Evolutionary conservation across 106 monocot species (phyloP), one percentile per base, ranked within the genome.

Genomic region (Dioscorea zingiberensis): DNA sequence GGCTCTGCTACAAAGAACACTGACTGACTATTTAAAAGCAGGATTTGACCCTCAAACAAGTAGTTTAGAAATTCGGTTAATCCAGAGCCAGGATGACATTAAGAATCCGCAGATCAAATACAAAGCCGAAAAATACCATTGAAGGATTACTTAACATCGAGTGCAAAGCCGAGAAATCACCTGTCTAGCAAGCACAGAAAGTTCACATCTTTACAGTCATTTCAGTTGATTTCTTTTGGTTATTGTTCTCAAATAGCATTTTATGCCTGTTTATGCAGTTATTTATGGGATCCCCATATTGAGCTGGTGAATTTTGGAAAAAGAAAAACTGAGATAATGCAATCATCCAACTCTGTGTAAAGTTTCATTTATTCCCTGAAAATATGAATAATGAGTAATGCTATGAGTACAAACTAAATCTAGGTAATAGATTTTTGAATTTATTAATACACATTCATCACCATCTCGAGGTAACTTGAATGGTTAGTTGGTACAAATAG

Each of bases 1-100:
- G 97, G 92, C 88, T 61, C 55, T 98, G 54, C 79, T 98, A 26
- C 85, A 78, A 26, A 74, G 88, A 76, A 98, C 97, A 19, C 32
- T 88, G 27, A 19, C 69, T 3, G 97, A 98, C 73, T 92, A 92
- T 62, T 21, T 82, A 59, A 76, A 66, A 13, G 86, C 78, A 16
- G 92, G 92, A 56, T 98, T 82, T 51, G 76, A 92, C 66, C 81
- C 77, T 8, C 66, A 77, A 48, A 77, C 84, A 23, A 78, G 85
- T 55, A 89, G 92, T 58, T 64, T 98, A 57, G 97, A 92, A 69
- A 98, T 92, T 24, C 80, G 97, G 26, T 69, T 98, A 30, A 84
- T 98, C 61, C 97, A 98, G 81, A 92, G 92, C 71, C 97, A 92
- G 51, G 97, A 89, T 21, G 88, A 98, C 49, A 92, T 98, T 21